Evolutionary conservation across 371 early-diverging fungal species (phyloP).

Genomic region (Conidiobolus incongruus): DNA sequence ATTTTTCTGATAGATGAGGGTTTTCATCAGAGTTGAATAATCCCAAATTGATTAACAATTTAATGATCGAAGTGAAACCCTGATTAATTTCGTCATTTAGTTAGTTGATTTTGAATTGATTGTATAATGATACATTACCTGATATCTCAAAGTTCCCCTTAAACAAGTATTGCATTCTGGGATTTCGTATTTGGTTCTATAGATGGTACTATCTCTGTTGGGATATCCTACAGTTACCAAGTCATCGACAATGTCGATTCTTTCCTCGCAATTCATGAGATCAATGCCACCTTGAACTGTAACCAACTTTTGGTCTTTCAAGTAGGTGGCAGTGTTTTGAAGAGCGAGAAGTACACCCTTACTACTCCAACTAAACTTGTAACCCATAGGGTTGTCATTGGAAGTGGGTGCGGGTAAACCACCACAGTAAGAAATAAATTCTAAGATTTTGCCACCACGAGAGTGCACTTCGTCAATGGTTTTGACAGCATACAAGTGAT

Average conservation of each 20-base stretch:
- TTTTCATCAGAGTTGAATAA: too few species aligned
- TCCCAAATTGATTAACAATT: slow-evolving; percentile 30
- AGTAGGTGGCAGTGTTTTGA: slow-evolving; percentile 57
- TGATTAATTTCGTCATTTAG: slow-evolving; percentile 3
- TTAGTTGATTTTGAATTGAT: neutral
- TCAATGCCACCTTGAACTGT: slow-evolving; percentile 43
- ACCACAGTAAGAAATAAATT: slow-evolving; percentile 77
- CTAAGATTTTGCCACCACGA: slow-evolving; percentile 40
- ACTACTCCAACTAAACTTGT: slow-evolving; percentile 81
- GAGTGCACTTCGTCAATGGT: slow-evolving; percentile 69
- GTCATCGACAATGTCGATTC: slow-evolving; percentile 46
- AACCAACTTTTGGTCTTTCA: slow-evolving; percentile 25
- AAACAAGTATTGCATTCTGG: slow-evolving; percentile 57
- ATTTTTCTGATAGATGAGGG: too few species aligned
- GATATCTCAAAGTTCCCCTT: slow-evolving; percentile 62
- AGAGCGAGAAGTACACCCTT: slow-evolving; percentile 69
- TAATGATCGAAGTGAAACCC: slow-evolving; percentile 36
- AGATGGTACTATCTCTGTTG: slow-evolving; percentile 54
- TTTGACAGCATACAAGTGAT: slow-evolving; percentile 93
- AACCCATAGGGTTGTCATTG: slow-evolving; percentile 65
- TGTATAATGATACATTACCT: slow-evolving; percentile 14
- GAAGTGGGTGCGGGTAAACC: slow-evolving; percentile 79
- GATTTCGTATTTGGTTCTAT: slow-evolving; percentile 30
- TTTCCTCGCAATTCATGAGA: slow-evolving; percentile 31
- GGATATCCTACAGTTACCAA: slow-evolving; percentile 69